Evolutionary conservation across 2,329 filamentous ascomycete species (phyloP).

Genomic region (Thelonectria rubi): DNA sequence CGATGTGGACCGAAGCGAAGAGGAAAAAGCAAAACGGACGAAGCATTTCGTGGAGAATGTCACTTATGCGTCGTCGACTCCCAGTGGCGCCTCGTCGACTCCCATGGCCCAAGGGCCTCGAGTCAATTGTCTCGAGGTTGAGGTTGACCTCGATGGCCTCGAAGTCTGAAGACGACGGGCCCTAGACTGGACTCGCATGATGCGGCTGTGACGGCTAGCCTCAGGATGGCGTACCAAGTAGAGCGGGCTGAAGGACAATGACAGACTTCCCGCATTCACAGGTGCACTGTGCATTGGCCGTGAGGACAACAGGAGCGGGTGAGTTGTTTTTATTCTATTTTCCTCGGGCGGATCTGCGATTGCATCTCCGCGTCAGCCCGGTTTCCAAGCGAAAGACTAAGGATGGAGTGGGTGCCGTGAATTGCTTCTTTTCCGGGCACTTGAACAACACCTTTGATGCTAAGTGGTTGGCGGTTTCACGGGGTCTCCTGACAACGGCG

Average conservation of each 20-base stretch:
- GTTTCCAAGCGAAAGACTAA: constrained; percentile 8
- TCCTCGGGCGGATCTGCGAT: constrained; percentile 17
- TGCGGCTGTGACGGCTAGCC: constrained; percentile 29
- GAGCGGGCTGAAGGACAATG: constrained; percentile 5
- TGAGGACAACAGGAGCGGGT: not conserved
- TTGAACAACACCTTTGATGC: not conserved
- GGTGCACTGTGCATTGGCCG: constrained; percentile 12
- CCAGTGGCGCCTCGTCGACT: constrained; percentile 32
- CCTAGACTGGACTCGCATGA: constrained; percentile 16
- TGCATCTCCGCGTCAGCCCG: constrained; percentile 13
- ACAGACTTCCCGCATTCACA: constrained; percentile 14
- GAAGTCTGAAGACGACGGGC: constrained; percentile 6
- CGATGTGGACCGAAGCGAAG: constrained; percentile 29
- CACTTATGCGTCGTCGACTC: constrained; percentile 10
- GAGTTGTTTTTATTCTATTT: constrained; percentile 6
- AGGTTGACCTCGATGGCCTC: not conserved
- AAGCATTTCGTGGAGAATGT: constrained; percentile 18
- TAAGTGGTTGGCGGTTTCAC: not conserved
- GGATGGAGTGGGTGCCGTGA: constrained; percentile 2
- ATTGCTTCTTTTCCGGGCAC: not conserved
- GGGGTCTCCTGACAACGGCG: not conserved
- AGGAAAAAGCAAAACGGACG: constrained; percentile 25
- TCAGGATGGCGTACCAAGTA: constrained; percentile 19
- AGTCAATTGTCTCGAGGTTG: constrained; percentile 34
- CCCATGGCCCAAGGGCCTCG: constrained; percentile 25